Conservation (phyloP, 2,329 filamentous ascomycete genomes). For the Fusarium bulbicola region DNA sequence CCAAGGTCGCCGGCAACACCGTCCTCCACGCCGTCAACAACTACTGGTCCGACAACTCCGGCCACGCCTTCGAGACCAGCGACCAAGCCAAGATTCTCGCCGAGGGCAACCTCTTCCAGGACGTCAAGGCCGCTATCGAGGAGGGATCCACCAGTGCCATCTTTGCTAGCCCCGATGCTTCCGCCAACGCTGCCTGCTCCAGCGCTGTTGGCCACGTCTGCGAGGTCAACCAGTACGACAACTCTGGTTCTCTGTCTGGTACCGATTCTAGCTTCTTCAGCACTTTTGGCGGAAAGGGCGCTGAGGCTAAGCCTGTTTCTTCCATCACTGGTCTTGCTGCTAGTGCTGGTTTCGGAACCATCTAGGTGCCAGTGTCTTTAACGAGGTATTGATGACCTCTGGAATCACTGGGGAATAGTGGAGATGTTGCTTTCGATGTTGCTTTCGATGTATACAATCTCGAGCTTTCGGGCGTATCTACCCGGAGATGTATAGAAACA, state of each 20-base stretch:
- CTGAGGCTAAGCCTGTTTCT: constrained; percentile 50
- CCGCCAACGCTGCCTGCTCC: constrained; percentile 53
- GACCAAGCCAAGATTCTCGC: constrained; percentile 55
- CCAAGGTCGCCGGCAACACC: constrained; percentile 66
- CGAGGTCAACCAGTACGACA: constrained; percentile 58
- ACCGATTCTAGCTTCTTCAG: constrained; percentile 58
- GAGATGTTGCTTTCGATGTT: neutral
- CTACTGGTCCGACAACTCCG: constrained; percentile 64
- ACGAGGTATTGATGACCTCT: neutral
- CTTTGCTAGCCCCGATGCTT: constrained; percentile 45
- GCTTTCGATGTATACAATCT: constrained; percentile 16
- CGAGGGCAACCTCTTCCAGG: constrained; percentile 68
- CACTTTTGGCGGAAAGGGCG: constrained; percentile 62
- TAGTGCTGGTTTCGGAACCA: constrained; percentile 57
- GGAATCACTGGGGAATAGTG: neutral
- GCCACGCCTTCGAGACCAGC: constrained; percentile 66
- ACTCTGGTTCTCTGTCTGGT: constrained; percentile 50
- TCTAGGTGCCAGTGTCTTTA: constrained; percentile 37
- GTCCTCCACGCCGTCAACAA: constrained; percentile 69
- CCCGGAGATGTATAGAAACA: constrained; percentile 1
- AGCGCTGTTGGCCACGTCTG: constrained; percentile 58
- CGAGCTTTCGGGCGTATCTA: neutral
- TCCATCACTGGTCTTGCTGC: constrained; percentile 49
- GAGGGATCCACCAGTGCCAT: constrained; percentile 43
- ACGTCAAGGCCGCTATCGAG: constrained; percentile 56